Percentiles rank a stretch among this genome's conserved stretches.
Evolutionary conservation across 2,329 filamentous ascomycete genomes (phyloP).

Genomic region (Macrophomina tecta): DNA sequence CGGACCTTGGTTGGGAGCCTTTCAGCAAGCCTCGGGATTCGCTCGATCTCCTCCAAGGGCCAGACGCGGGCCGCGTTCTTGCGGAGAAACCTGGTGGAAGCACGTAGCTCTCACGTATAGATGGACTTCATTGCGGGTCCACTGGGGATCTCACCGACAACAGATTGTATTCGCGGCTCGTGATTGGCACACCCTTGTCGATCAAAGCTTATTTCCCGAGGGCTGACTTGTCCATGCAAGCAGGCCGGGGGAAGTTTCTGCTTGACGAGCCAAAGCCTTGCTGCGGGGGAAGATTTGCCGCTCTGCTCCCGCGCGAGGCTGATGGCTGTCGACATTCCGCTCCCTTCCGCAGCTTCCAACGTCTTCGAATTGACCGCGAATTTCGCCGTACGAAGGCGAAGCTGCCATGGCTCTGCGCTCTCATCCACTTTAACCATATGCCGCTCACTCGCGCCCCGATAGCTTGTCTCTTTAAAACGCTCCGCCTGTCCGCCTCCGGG

Average conservation of each 20-base stretch:
- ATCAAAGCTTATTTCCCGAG: constrained; percentile 1
- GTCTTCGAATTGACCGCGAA: background rate
- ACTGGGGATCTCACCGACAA: background rate
- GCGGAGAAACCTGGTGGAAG: background rate
- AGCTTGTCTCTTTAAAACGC: background rate
- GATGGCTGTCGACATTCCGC: background rate
- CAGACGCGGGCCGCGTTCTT: background rate
- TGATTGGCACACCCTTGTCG: background rate
- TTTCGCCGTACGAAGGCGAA: background rate
- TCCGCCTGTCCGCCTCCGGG: background rate
- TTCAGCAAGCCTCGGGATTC: background rate
- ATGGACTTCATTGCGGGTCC: constrained; percentile 18
- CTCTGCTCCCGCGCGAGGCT: background rate
- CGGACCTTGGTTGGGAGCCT: no score
- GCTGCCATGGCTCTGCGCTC: background rate
- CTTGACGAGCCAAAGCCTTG: background rate
- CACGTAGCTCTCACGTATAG: background rate
- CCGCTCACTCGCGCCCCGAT: background rate
- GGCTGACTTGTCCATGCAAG: background rate
- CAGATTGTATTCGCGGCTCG: background rate
- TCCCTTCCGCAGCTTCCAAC: background rate
- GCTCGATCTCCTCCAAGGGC: background rate
- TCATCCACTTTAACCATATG: background rate
- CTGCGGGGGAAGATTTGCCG: background rate
- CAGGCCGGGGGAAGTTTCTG: background rate